Base-by-base conservation (phyloP, 176 grass and related monocot genomes). In the Carex myosuroides region DNA sequence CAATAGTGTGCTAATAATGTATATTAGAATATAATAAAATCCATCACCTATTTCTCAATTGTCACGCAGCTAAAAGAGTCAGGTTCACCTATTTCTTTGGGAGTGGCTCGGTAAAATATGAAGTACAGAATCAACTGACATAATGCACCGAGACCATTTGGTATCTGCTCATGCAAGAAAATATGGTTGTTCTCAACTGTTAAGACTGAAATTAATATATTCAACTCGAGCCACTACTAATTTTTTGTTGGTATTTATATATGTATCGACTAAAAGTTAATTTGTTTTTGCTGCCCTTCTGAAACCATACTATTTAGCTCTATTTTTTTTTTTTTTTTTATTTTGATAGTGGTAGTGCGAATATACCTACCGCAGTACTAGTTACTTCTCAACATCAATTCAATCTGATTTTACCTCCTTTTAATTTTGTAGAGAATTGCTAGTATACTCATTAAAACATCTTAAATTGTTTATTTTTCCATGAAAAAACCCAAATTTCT, bases 101-200 rank as follows among this genome's bases (percentile, higher is more conserved):
- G 85, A 16, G 85, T 88, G 16, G 88, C 64, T 48, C 61, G 69
- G 60, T 86, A 94, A 83, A 90, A 98, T 12, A 84, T 87, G 13
- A 74, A 64, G 75, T 94, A 98, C 22, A 98, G 89, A 72, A 92
- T 84, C 62, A 98, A 68, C 81, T 98, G 90, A 13, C 46, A 78
- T 18, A 91, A 6, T 14, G 87, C 11, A 0, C 95, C 92, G 22
- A 98, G 41, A 71, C 79, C 91, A 33, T 94, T 94, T 0, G 89
- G 92, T 80, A 93, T 89, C 94, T 97, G 83, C 16, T 61, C 54
- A 74, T 55, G 3, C 24, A 70, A 48, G 46, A 63, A 64, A 16
- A 83, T 13, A 22, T 65, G 3, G 72, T 12, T 76, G 44, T 76
- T 76, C 22, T 76, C 5, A 76, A 16, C 0, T 6, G 50, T 54